Evolutionary conservation across 495 filamentous ascomycete species (phyloP).

Genomic region (Neurospora sp.): DNA sequence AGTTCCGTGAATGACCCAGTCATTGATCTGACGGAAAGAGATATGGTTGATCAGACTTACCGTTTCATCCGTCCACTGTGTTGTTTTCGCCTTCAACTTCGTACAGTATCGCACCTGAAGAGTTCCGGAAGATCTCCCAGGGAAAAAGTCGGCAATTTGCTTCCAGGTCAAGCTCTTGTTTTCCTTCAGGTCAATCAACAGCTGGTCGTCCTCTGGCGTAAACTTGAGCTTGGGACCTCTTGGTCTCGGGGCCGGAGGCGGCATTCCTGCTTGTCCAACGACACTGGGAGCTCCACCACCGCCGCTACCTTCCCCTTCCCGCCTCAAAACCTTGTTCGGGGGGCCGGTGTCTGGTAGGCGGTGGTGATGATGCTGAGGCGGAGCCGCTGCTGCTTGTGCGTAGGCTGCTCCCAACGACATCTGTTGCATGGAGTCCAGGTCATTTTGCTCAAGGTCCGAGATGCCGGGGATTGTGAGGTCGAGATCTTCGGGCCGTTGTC

Average conservation of each 20-base stretch:
- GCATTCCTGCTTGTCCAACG: constrained; percentile 77
- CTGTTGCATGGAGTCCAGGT: constrained; percentile 41
- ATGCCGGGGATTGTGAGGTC: constrained; percentile 41
- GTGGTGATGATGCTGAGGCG: constrained; percentile 61
- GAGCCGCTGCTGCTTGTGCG: constrained; percentile 24
- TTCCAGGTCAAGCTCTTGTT: constrained; percentile 90
- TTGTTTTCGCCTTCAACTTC: constrained; percentile 83
- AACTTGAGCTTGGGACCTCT: constrained; percentile 83
- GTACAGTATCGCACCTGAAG: constrained; percentile 91
- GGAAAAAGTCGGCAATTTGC: constrained; percentile 91
- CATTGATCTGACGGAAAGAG: background rate
- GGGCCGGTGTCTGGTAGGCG: constrained; percentile 55
- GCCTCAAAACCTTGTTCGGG: constrained; percentile 46
- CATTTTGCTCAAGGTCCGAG: constrained; percentile 35
- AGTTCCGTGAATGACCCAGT: background rate
- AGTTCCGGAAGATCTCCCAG: constrained; percentile 76
- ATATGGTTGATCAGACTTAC: constrained; percentile 38
- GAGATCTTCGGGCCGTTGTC: constrained; percentile 38
- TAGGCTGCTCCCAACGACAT: constrained; percentile 34
- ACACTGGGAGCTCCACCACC: constrained; percentile 52
- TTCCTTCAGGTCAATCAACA: constrained; percentile 82
- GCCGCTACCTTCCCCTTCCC: constrained; percentile 35
- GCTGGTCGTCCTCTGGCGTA: constrained; percentile 75
- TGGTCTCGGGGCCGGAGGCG: constrained; percentile 61
- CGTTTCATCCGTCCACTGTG: constrained; percentile 86